phyloP scores from a whole-genome alignment of 352 stramenopile species.

The Globisporangium recalcitrans region DNA sequence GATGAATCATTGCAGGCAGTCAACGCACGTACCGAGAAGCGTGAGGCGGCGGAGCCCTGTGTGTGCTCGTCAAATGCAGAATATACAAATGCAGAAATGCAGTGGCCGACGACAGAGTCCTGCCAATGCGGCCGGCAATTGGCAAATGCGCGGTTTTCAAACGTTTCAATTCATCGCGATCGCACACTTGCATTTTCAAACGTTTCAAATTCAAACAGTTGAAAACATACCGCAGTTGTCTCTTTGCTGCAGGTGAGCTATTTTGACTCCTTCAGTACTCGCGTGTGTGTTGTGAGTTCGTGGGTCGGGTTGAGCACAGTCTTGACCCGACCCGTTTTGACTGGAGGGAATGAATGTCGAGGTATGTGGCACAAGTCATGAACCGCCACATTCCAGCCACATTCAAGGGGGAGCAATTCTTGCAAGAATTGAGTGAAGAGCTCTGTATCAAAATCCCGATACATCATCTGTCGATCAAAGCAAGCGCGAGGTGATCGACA shows the following conservation, averaged over 20 bases:
- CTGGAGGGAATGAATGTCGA: background rate
- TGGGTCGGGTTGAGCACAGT: too few relatives aligned
- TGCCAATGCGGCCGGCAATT: constrained; percentile 3
- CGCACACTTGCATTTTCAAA: too few relatives aligned
- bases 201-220: constrained; percentile 8
- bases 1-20: background rate
- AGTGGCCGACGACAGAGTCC: background rate
- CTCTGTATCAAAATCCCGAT: background rate
- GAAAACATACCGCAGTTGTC: background rate
- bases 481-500: background rate
- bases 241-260: too few relatives aligned
- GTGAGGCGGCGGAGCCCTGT: background rate
- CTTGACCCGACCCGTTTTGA: too few relatives aligned
- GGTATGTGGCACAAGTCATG: background rate
- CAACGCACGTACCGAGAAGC: background rate
- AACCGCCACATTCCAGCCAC: background rate
- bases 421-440: background rate
- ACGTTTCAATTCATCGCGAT: constrained; percentile 4
- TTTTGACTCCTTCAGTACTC: too few relatives aligned
- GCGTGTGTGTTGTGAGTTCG: too few relatives aligned
- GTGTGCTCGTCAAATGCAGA: background rate
- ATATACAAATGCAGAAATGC: constrained; percentile 7
- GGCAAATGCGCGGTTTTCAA: constrained; percentile 10
- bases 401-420: constrained; percentile 1
- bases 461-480: background rate